Percentiles rank a stretch among this genome's conserved stretches.
Conservation (phyloP, 2,329 filamentous ascomycete species). For the Botrytis aclada region DNA sequence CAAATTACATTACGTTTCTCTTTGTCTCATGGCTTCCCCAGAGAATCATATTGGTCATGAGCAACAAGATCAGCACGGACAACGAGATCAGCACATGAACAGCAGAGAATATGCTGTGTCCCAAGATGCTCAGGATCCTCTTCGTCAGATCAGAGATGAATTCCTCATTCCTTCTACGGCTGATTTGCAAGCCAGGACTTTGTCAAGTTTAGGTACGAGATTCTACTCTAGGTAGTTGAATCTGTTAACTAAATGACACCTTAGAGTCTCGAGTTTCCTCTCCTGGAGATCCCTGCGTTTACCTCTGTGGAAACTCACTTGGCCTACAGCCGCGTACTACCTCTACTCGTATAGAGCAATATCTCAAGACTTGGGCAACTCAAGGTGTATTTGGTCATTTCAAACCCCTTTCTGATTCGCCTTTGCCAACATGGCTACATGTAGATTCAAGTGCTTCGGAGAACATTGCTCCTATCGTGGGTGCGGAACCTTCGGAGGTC, state of each 20-base stretch:
- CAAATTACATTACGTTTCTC: conserved; percentile 29
- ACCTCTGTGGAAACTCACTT: conserved; percentile 77
- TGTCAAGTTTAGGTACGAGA: conserved; percentile 29
- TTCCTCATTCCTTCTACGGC: conserved; percentile 75
- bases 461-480: conserved; percentile 68
- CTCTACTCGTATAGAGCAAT: conserved; percentile 61
- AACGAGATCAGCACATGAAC: conserved; percentile 26
- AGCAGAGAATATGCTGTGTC: conserved; percentile 35
- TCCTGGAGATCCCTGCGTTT: conserved; percentile 46
- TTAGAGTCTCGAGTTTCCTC: conserved; percentile 27
- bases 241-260: conserved; percentile 6
- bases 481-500: conserved; percentile 65
- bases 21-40: conserved; percentile 25
- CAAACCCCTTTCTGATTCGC: conserved; percentile 60
- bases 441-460: conserved; percentile 65
- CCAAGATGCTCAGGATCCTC: conserved; percentile 60
- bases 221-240: conserved; percentile 15
- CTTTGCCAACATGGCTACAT: conserved; percentile 62
- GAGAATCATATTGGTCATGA: conserved; percentile 20
- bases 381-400: conserved; percentile 79
- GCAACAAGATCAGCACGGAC: conserved; percentile 16
- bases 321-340: conserved; percentile 70
- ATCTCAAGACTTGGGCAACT: conserved; percentile 71
- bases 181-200: conserved; percentile 57
- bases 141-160: conserved; percentile 60